Conservation (phyloP, 768 basidiomycete genomes). For the Sistotremastrum suecicum region DNA sequence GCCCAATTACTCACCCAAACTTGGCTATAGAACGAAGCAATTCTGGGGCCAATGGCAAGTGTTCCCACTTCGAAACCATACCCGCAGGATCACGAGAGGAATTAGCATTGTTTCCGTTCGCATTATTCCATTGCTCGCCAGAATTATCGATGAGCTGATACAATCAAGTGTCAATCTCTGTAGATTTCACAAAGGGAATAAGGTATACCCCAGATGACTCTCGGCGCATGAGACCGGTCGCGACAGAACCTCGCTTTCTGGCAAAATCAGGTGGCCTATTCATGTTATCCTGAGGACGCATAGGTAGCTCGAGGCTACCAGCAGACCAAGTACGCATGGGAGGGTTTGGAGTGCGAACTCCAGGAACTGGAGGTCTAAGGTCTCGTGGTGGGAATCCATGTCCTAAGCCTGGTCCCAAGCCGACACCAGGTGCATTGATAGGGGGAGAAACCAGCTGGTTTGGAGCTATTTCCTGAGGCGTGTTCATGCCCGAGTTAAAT, state of each 20-base stretch:
- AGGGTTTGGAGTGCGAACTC: constrained; percentile 45
- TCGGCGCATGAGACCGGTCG: constrained; percentile 44
- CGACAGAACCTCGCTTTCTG: constrained; percentile 58
- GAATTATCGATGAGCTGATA: constrained; percentile 40
- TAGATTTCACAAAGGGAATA: constrained; percentile 2
- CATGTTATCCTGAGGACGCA: constrained; percentile 33
- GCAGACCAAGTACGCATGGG: constrained; percentile 79
- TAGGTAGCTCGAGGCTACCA: constrained; percentile 60
- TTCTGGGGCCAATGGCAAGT: constrained; percentile 73
- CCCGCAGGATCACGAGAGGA: constrained; percentile 61
- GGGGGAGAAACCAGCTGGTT: constrained; percentile 25
- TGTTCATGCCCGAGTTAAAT: constrained; percentile 7
- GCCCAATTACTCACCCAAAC: constrained; percentile 60
- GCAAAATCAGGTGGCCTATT: constrained; percentile 18
- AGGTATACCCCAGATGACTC: constrained; percentile 53
- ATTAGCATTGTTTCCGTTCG: constrained; percentile 4
- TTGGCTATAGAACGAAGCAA: constrained; percentile 78
- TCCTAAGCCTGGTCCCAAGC: constrained; percentile 27
- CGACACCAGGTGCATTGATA: constrained; percentile 14
- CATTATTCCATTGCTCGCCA: constrained; percentile 38
- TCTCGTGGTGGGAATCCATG: constrained; percentile 59
- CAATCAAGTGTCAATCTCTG: constrained; percentile 8
- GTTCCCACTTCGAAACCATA: constrained; percentile 91
- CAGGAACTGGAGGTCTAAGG: constrained; percentile 28
- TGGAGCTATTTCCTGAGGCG: constrained; percentile 30